These are phyloP conservation scores for Pterocarpus santalinus DNA, from an alignment of 306 rosid genomes.

Conservation along the genomic window DNA sequence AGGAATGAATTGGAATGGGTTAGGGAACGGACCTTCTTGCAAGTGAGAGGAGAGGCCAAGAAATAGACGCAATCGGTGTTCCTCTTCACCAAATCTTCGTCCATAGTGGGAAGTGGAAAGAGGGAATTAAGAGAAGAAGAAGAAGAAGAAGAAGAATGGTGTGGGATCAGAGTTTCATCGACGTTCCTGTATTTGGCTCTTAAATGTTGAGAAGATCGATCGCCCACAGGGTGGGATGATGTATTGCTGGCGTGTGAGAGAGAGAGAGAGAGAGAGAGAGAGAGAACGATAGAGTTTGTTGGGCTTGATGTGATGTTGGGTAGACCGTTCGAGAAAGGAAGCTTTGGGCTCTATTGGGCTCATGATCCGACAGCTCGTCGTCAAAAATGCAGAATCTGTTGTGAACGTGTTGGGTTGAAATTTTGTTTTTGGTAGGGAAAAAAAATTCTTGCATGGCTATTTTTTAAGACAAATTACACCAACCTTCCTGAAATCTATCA, in stretches of 20 bases:
- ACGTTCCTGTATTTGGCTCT: background rate
- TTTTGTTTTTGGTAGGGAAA: too few relatives aligned
- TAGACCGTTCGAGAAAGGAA: background rate
- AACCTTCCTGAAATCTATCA: too few relatives aligned
- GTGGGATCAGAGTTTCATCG: background rate
- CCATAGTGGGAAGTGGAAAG: constrained; percentile 54
- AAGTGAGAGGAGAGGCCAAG: constrained; percentile 91
- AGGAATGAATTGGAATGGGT: background rate
- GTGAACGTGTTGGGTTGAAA: too few relatives aligned
- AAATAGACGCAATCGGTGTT: constrained; percentile 90
- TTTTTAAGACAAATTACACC: too few relatives aligned
- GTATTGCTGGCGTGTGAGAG: background rate
- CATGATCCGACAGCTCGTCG: background rate
- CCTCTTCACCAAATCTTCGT: constrained; percentile 67
- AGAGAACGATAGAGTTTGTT: background rate
- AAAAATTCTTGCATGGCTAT: too few relatives aligned
- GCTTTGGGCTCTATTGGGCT: background rate
- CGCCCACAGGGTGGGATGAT: background rate
- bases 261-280: background rate
- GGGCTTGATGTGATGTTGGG: background rate
- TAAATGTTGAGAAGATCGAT: background rate
- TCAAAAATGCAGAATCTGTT: too few relatives aligned
- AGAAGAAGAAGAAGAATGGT: background rate
- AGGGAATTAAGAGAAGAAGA: background rate
- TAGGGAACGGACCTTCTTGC: constrained; percentile 73